Conservation (phyloP, 345 rosid species). For the Camelina laxa region DNA sequence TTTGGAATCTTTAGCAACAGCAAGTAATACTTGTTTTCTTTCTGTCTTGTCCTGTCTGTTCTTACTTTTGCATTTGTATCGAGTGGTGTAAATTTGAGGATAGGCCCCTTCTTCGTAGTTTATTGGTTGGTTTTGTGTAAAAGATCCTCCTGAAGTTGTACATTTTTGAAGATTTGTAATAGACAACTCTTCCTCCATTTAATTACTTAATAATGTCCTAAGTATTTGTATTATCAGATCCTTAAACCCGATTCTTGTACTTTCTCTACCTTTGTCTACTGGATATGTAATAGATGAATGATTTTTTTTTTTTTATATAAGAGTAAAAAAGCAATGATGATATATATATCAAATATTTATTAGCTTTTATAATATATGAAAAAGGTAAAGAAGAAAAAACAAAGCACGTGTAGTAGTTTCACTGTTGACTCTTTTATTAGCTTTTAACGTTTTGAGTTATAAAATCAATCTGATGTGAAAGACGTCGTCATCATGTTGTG, state of each 20-base stretch:
- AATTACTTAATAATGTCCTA: conserved; percentile 12
- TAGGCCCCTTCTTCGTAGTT: conserved; percentile 19
- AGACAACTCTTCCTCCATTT: conserved; percentile 4
- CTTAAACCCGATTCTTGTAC: not conserved
- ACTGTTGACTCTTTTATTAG: conserved; percentile 3
- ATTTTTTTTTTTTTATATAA: too few relatives aligned
- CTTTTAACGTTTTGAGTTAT: conserved; percentile 16
- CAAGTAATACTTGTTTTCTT: conserved; percentile 4
- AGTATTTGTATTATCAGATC: conserved; percentile 20
- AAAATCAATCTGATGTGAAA: conserved; percentile 33
- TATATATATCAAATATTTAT: not conserved
- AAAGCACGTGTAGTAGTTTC: conserved; percentile 8
- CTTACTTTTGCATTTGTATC: conserved; percentile 37
- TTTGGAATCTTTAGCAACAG: not conserved
- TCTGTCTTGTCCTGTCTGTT: conserved; percentile 18
- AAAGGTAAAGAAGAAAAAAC: not conserved
- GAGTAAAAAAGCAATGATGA: not conserved
- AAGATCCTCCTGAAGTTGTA: conserved; percentile 41
- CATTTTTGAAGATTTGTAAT: conserved; percentile 40
- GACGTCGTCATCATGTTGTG: conserved; percentile 15
- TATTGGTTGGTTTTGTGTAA: conserved; percentile 35
- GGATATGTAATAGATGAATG: too few relatives aligned
- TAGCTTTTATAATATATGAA: not conserved
- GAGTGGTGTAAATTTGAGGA: conserved; percentile 44
- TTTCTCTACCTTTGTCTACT: not conserved